Percentiles rank a stretch among this genome's conserved stretches.
phyloP scores from a whole-genome alignment of 805 yeast species.

The Saccharomyces eubayanus region DNA sequence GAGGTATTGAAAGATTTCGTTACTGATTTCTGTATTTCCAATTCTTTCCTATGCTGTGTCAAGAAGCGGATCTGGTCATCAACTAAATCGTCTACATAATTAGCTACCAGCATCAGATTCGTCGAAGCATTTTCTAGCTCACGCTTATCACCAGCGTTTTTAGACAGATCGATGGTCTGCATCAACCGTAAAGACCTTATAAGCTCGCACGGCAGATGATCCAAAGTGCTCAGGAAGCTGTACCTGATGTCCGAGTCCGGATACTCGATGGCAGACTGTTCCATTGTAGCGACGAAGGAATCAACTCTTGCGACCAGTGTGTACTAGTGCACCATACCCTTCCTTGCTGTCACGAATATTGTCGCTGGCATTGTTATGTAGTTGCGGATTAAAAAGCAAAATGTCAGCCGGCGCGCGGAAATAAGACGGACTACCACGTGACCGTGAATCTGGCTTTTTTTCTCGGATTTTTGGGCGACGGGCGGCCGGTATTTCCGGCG shows the following conservation, averaged over 20 bases:
- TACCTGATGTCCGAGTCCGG: conserved; percentile 31
- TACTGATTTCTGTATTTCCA: conserved; percentile 4
- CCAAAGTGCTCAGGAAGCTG: conserved; percentile 33
- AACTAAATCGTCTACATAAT: conserved; percentile 9
- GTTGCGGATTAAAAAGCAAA: background rate
- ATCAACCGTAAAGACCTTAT: conserved; percentile 36
- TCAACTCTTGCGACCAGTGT: background rate
- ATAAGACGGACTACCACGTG: background rate
- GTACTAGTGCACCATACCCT: background rate
- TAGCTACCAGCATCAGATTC: conserved; percentile 10
- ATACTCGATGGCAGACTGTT: background rate
- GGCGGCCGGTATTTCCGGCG: background rate
- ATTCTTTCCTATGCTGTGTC: conserved; percentile 5
- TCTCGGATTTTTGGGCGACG: background rate
- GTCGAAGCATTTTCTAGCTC: background rate
- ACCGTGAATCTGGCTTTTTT: background rate
- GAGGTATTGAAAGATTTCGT: background rate
- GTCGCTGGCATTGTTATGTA: background rate
- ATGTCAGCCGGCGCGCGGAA: background rate
- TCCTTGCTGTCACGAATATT: background rate
- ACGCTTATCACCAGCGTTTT: background rate
- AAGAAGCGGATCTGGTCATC: conserved; percentile 7
- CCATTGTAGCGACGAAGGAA: background rate
- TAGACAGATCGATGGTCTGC: conserved; percentile 29
- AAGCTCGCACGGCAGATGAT: conserved; percentile 38